phyloP scores from a whole-genome alignment of 2,329 filamentous ascomycete genomes.

The Ophiostoma sp. region DNA sequence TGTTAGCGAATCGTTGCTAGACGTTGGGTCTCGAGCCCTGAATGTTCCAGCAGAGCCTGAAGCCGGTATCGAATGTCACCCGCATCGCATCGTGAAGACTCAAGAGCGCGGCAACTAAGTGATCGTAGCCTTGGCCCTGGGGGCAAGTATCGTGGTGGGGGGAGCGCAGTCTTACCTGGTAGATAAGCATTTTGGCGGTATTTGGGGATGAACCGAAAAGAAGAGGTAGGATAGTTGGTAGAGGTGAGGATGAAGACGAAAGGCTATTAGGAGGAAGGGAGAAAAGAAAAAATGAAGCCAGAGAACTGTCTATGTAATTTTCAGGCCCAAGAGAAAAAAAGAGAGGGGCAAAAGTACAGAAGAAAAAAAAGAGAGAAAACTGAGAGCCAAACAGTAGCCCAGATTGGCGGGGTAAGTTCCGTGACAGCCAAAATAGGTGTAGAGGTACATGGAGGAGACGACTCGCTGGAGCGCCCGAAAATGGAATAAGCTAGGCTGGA shows the following conservation, averaged over 20 bases:
- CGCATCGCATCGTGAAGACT: neutral
- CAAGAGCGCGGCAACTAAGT: too few relatives aligned
- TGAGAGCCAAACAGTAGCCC: conserved; percentile 14
- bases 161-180: conserved; percentile 49
- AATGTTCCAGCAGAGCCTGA: too few relatives aligned
- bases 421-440: neutral
- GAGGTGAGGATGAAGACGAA: neutral
- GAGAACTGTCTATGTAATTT: conserved; percentile 17
- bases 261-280: neutral
- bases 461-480: conserved; percentile 1
- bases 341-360: conserved; percentile 21
- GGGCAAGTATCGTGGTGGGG: neutral
- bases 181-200: conserved; percentile 66
- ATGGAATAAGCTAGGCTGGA: neutral
- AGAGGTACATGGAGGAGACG: neutral
- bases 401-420: conserved; percentile 22
- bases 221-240: conserved; percentile 4
- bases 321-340: conserved; percentile 20
- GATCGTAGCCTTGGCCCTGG: too few relatives aligned
- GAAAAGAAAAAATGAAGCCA: conserved; percentile 24
- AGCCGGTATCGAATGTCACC: neutral
- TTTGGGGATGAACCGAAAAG: conserved; percentile 24
- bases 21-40: too few relatives aligned
- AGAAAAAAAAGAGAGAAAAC: conserved; percentile 23
- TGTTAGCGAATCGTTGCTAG: neutral